A percentile compares a stretch with the other conserved stretches of the same genome.
Evolutionary conservation across 768 basidiomycete genomes (phyloP).

Genomic region (Hortiboletus flavorubellus): DNA sequence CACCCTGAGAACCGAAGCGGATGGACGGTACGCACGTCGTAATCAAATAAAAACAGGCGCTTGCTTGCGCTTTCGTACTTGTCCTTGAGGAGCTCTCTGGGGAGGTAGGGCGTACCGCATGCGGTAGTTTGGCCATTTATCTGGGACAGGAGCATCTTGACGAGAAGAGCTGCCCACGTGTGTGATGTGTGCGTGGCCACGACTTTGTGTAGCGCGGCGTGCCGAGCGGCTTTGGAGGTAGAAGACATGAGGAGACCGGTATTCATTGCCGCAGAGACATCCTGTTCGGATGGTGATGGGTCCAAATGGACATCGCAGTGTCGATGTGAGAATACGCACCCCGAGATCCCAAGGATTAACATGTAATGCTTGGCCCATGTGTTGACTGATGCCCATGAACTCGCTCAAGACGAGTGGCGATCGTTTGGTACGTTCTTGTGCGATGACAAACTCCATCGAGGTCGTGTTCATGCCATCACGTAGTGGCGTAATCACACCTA

Average conservation of each 20-base stretch:
- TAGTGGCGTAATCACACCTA: slow-evolving; percentile 92
- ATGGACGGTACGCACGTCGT: slow-evolving; percentile 62
- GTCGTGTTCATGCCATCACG: slow-evolving; percentile 99
- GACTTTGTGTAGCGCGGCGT: slow-evolving; percentile 72
- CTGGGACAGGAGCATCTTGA: slow-evolving; percentile 83
- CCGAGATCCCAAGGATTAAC: slow-evolving; percentile 97
- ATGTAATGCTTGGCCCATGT: slow-evolving; percentile 84
- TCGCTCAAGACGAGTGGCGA: slow-evolving; percentile 90
- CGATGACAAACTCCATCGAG: slow-evolving; percentile 96
- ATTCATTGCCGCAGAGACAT: slow-evolving; percentile 89
- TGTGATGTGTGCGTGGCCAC: slow-evolving; percentile 94
- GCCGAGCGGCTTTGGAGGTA: slow-evolving; percentile 70
- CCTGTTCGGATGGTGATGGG: slow-evolving; percentile 38
- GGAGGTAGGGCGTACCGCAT: slow-evolving; percentile 81
- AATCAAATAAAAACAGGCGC: slow-evolving; percentile 91
- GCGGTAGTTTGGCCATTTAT: slow-evolving; percentile 77
- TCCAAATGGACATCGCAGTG: neutral
- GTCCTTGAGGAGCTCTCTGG: slow-evolving; percentile 52
- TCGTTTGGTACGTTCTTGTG: slow-evolving; percentile 80
- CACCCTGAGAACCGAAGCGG: neutral
- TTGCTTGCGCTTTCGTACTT: slow-evolving; percentile 71
- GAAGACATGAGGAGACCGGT: slow-evolving; percentile 79
- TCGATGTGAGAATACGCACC: slow-evolving; percentile 39
- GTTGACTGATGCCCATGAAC: slow-evolving; percentile 95
- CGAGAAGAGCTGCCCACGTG: slow-evolving; percentile 88